Base-by-base conservation (phyloP, 352 stramenopile species). In the Globisporangium heterothallicum region DNA sequence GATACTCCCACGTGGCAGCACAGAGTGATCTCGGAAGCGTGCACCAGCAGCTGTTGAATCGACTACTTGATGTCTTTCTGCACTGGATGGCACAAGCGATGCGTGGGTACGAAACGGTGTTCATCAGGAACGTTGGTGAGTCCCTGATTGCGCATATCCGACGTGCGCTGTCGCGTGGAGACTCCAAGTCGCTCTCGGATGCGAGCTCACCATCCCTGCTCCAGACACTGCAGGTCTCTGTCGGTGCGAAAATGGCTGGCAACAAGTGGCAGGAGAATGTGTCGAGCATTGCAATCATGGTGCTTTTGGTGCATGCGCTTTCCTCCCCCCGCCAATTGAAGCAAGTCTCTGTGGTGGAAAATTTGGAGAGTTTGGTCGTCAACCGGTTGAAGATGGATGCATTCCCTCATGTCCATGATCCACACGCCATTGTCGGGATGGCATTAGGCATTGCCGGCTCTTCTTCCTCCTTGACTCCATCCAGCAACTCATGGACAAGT, bases 11-110 rank as follows among this genome's bases (percentile, higher is more conserved):
- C 16, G 8, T 9, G 7, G 30, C 16, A 14, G 12, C 0, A 26
- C 24, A 25, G 12, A 46, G 18, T 13, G 22, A 46, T 12, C 19
- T n/a, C 6, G 5, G n/a, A n/a, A n/a, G 13, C 30, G 21, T 9
- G 9, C 0, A 13, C 21, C n/a, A 32, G 16, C 16, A 13, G 9
- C 25, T n/a, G 43, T 49, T 12, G 47, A 53, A 32, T 13, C 35
- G 32, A 24, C 32, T 72, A 35, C n/a, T 68, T 13, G 49, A 61
- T 13, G 40, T 59, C 42, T 76, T 59, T 49, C 24, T 59, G 9
- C 47, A 67, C 9, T 76, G 64, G 70, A 63, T 68, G 56, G 16
- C 29, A 3, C 27, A 16, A 22, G 66, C 61, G 4, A 79, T 79
- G 61, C 46, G 34, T 29, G 61, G 57, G 4, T 76, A 67, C 50